Evolutionary conservation across 1,284 basidiomycete genomes (phyloP).

Genomic region (Malassezia equina): DNA sequence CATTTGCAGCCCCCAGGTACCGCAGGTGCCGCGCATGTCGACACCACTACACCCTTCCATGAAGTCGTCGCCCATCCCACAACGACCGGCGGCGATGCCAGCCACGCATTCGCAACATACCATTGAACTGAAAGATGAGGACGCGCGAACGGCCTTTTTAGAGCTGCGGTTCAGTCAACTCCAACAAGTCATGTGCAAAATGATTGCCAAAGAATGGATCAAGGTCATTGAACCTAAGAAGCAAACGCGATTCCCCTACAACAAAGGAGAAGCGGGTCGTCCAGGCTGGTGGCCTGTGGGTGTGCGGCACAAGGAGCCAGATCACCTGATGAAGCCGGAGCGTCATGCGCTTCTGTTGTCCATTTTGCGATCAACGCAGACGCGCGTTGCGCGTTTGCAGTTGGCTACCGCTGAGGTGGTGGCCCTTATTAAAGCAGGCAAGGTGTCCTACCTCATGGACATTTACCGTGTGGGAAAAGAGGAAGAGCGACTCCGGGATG

Average conservation of each 20-base stretch:
- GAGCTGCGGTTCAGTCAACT: conserved; percentile 48
- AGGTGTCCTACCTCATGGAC: conserved; percentile 51
- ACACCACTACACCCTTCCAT: conserved; percentile 3
- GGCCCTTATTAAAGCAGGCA: conserved; percentile 50
- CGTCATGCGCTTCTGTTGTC: conserved; percentile 50
- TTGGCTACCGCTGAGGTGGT: conserved; percentile 52
- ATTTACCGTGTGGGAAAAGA: conserved; percentile 53
- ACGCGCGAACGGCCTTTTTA: conserved; percentile 36
- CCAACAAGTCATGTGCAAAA: conserved; percentile 53
- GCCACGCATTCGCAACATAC: conserved; percentile 2
- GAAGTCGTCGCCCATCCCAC: not conserved
- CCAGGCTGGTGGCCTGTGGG: conserved; percentile 54
- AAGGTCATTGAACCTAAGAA: conserved; percentile 54
- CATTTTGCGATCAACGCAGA: conserved; percentile 49
- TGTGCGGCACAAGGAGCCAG: conserved; percentile 53
- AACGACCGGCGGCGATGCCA: not conserved
- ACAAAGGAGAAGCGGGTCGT: conserved; percentile 52
- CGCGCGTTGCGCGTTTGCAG: conserved; percentile 50
- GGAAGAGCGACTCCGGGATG: conserved; percentile 36
- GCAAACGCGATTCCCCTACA: conserved; percentile 53
- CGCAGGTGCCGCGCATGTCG: not conserved
- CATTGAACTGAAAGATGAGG: conserved; percentile 16
- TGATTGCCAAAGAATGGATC: conserved; percentile 52
- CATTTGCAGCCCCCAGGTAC: not conserved
- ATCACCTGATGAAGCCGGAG: conserved; percentile 52